A percentile compares a stretch with the other conserved stretches of the same genome.
Evolutionary conservation across 73 alveolate genomes (phyloP).

Genomic region (Paraurostyla sp.): DNA sequence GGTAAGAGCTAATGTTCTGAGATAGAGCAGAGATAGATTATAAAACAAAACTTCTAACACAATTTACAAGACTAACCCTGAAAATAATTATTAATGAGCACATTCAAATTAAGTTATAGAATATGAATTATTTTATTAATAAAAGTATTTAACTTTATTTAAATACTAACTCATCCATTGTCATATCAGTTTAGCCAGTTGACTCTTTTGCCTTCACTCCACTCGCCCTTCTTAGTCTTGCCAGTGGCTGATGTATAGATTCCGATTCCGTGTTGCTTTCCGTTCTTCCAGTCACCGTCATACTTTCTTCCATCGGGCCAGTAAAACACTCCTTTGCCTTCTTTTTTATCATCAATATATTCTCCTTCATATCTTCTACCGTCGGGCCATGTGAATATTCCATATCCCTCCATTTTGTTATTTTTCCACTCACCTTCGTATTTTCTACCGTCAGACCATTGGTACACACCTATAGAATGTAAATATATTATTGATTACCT

Average conservation of each 20-base stretch:
- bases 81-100: too few species aligned
- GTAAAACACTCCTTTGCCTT: slow-evolving; percentile 45
- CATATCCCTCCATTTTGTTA: slow-evolving; percentile 63
- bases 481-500: too few species aligned
- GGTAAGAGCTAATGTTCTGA: too few species aligned
- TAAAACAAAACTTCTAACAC: too few species aligned
- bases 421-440: slow-evolving; percentile 54
- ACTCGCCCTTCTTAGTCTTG: slow-evolving; percentile 41
- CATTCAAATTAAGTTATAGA: too few species aligned
- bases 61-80: too few species aligned
- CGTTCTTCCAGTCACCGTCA: slow-evolving; percentile 62
- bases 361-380: slow-evolving; percentile 58
- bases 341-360: slow-evolving; percentile 52
- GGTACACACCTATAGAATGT: slow-evolving; percentile 46
- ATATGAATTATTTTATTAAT: too few species aligned
- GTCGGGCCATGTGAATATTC: slow-evolving; percentile 59
- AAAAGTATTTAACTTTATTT: slow-evolving; percentile 10
- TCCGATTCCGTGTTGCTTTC: slow-evolving; percentile 50
- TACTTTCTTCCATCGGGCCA: slow-evolving; percentile 63
- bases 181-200: slow-evolving; percentile 52
- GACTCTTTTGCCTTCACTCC: slow-evolving; percentile 51
- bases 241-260: slow-evolving; percentile 54
- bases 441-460: slow-evolving; percentile 58
- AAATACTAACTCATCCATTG: neutral
- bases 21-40: too few species aligned